Base-by-base conservation (phyloP, 2,329 filamentous ascomycete genomes). In the Xylaria sp. region DNA sequence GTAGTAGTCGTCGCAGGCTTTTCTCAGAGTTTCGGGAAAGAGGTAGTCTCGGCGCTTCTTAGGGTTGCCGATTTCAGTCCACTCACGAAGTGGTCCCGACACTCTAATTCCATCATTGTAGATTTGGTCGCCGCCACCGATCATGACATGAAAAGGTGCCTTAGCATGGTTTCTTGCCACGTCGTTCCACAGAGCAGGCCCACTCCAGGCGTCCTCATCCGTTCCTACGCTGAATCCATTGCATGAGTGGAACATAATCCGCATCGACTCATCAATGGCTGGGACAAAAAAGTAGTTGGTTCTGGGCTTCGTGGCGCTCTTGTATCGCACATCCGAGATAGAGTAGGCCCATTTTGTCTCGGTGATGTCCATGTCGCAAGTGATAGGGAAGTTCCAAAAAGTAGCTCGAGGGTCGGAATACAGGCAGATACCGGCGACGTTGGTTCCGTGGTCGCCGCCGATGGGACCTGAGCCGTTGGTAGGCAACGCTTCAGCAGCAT, bases 211-310 rank as follows among this genome's bases (percentile, higher is more conserved):
- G 56, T 92, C 89, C 67, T 96, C 89, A 59, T 77, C 74, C 9
- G 77, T 95, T 61, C 91, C 92, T 44, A 96, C 86, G 72, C 92
- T 95, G 82, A 99, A 99, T 17, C 96, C 96, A 79, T 99, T 99
- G 82, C 96, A 97, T 64, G 93, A 97, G 82, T 97, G 92, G 80
- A 97, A 99, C 93, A 98, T 97, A 76, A 97, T 92, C 77, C 97
- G 93, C 95, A 99, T 98, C 4, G 92, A 92, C 79, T 97, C 90
- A 50, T 89, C 87, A 65, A 85, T 84, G 13, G 92, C 93, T 13
- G 96, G 95, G 4, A 98, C 88, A 84, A 91, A 97, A 80, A 99
- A 99, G 56, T 72, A 87, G 81, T 85, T 97, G 82, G 78, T 80
- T 66, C 81, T 82, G 6, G 84, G 83, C 76, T 88, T 87, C 69